Percentiles rank a stretch among this genome's conserved stretches.
Evolutionary conservation across 1,139 yeast genomes (phyloP).

Genomic region (Pichia sp.): DNA sequence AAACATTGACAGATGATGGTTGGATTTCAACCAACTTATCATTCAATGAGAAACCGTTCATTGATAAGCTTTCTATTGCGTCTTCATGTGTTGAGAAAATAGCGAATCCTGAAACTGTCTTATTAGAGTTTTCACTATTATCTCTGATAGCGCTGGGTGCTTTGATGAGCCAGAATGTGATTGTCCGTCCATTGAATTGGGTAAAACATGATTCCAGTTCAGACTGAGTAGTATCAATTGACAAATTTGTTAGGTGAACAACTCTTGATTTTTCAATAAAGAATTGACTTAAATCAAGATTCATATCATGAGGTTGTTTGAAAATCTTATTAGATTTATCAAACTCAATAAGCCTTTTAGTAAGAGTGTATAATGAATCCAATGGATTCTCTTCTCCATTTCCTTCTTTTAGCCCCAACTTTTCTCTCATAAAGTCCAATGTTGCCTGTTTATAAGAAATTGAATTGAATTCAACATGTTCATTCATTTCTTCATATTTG

Average conservation of each 20-base stretch:
- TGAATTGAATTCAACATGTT: slow-evolving; percentile 8
- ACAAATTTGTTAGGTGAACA: slow-evolving; percentile 69
- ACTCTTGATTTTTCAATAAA: slow-evolving; percentile 68
- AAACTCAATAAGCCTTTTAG: slow-evolving; percentile 37
- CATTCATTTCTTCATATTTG: slow-evolving; percentile 51
- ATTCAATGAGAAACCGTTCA: slow-evolving; percentile 74
- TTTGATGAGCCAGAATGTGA: slow-evolving; percentile 84
- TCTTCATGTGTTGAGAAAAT: slow-evolving; percentile 82
- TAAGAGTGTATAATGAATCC: slow-evolving; percentile 36
- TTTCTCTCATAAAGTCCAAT: slow-evolving; percentile 18
- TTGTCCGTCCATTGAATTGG: slow-evolving; percentile 77
- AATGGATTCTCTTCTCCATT: slow-evolving; percentile 30
- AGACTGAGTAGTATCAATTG: slow-evolving; percentile 81
- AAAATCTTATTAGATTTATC: slow-evolving; percentile 31
- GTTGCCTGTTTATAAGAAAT: slow-evolving; percentile 23
- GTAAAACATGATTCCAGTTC: slow-evolving; percentile 91
- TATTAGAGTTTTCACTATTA: slow-evolving; percentile 1
- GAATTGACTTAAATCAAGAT: slow-evolving; percentile 64
- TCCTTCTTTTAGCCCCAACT: not conserved
- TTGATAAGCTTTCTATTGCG: slow-evolving; percentile 65
- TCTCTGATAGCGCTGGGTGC: slow-evolving; percentile 33
- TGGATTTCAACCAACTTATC: slow-evolving; percentile 78
- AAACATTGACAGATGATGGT: slow-evolving; percentile 71
- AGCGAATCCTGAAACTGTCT: slow-evolving; percentile 60
- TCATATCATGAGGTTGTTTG: slow-evolving; percentile 67